phyloP scores from a whole-genome alignment of 768 basidiomycete genomes.

The Podaxis mareebaensis region DNA sequence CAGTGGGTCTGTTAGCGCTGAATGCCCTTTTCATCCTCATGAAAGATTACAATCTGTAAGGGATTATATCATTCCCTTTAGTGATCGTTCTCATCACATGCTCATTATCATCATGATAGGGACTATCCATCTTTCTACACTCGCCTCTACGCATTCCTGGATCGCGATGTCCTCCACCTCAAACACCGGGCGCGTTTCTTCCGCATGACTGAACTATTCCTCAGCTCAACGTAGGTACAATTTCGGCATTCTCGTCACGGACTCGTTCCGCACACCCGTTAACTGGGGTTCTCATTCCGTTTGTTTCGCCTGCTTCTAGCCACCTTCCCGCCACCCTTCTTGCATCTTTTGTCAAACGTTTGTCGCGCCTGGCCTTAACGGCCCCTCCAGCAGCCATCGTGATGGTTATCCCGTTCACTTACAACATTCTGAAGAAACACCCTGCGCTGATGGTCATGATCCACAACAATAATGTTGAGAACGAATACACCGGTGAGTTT shows the following conservation, averaged over 20 bases:
- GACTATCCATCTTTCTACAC: conserved; percentile 97
- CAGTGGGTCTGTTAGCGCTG: conserved; percentile 83
- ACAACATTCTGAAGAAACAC: conserved; percentile 91
- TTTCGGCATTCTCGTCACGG: conserved; percentile 2
- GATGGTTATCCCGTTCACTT: conserved; percentile 89
- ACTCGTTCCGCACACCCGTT: background rate
- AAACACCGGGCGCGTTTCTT: conserved; percentile 96
- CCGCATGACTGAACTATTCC: conserved; percentile 86
- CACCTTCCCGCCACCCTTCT: conserved; percentile 90
- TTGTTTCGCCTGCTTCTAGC: conserved; percentile 29
- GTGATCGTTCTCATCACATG: background rate
- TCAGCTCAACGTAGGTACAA: conserved; percentile 80
- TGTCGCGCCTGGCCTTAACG: conserved; percentile 78
- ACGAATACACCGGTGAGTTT: conserved; percentile 34
- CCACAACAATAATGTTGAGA: conserved; percentile 55
- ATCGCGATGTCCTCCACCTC: conserved; percentile 84
- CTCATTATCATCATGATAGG: conserved; percentile 40
- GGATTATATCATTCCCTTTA: conserved; percentile 10
- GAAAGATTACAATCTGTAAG: conserved; percentile 86
- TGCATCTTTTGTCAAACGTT: conserved; percentile 92
- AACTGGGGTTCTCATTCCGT: background rate
- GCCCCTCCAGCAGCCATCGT: conserved; percentile 92
- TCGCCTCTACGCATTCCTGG: conserved; percentile 86
- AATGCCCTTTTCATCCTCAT: conserved; percentile 92
- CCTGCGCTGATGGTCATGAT: conserved; percentile 93